These are phyloP conservation scores for Didymosphaeria variabile DNA, from an alignment of 2,329 filamentous ascomycete species.

Conservation along the genomic window DNA sequence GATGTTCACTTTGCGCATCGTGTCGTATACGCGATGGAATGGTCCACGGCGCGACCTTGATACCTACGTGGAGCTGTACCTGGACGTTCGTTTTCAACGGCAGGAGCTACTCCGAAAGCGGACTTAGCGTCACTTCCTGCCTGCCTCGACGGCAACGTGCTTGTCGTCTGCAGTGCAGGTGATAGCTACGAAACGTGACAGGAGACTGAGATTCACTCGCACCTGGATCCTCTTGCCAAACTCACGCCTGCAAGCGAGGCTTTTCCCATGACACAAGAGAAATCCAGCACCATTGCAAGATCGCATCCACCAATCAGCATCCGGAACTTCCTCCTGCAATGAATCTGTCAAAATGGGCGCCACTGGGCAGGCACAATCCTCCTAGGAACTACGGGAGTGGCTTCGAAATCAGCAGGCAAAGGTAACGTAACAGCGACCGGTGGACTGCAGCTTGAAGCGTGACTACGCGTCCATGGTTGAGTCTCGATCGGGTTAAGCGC, in stretches of 20 bases:
- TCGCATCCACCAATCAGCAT: conserved; percentile 20
- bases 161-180: background rate
- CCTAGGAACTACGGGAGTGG: conserved; percentile 8
- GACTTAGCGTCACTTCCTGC: conserved; percentile 4
- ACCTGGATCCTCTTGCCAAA: background rate
- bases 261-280: background rate
- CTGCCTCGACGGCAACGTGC: background rate
- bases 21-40: conserved; percentile 2
- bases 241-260: background rate
- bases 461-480: background rate
- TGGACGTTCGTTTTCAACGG: background rate
- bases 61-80: conserved; percentile 1
- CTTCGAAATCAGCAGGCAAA: conserved; percentile 25
- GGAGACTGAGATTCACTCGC: background rate
- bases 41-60: background rate
- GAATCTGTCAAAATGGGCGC: conserved; percentile 31
- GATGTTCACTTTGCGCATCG: conserved; percentile 5
- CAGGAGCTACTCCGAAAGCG: background rate
- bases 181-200: background rate
- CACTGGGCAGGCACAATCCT: conserved; percentile 4
- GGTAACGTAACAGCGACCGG: conserved; percentile 28
- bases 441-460: conserved; percentile 1
- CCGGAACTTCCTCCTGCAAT: conserved; percentile 17
- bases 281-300: conserved; percentile 2
- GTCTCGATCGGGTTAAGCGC: conserved; percentile 18